A percentile compares a stretch with the other conserved stretches of the same genome.
Evolutionary conservation across 805 yeast species (phyloP).

Genomic region (Suhomyces sp.): DNA sequence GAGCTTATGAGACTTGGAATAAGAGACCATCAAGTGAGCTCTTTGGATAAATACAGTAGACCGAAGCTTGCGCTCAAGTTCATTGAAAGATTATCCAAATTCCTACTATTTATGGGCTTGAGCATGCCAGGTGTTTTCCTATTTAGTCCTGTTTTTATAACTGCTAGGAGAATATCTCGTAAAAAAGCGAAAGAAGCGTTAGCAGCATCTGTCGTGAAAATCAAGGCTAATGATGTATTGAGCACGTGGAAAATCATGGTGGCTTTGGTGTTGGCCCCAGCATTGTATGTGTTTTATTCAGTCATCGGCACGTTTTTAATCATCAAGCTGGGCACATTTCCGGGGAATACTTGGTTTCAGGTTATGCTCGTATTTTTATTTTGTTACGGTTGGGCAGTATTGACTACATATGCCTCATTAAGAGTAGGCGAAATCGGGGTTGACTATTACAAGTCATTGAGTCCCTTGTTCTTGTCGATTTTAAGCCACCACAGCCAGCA

Average conservation of each 20-base stretch:
- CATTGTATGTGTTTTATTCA: conserved; percentile 38
- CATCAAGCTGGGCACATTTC: conserved; percentile 13
- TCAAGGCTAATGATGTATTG: conserved; percentile 41
- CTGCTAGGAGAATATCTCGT: conserved; percentile 30
- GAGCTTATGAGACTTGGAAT: conserved; percentile 30
- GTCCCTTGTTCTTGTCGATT: conserved; percentile 35
- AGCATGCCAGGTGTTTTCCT: conserved; percentile 38
- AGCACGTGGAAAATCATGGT: conserved; percentile 45
- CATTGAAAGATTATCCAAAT: conserved; percentile 23
- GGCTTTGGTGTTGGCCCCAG: conserved; percentile 40
- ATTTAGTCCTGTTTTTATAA: conserved; percentile 40
- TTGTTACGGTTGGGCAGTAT: conserved; percentile 35
- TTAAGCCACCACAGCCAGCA: conserved; percentile 26
- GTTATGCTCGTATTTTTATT: conserved; percentile 21
- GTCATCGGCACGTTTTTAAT: conserved; percentile 28
- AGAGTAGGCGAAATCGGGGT: conserved; percentile 42
- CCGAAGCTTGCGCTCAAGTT: conserved; percentile 23
- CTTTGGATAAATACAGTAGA: conserved; percentile 22
- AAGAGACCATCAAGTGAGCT: conserved; percentile 42
- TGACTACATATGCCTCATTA: conserved; percentile 41
- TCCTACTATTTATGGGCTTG: conserved; percentile 28
- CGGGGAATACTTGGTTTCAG: conserved; percentile 10
- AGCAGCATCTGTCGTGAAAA: conserved; percentile 37
- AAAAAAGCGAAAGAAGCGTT: conserved; percentile 38
- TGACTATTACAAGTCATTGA: conserved; percentile 39